phyloP scores from a whole-genome alignment of 2,329 filamentous ascomycete genomes.

The Fusarium caatingaense region DNA sequence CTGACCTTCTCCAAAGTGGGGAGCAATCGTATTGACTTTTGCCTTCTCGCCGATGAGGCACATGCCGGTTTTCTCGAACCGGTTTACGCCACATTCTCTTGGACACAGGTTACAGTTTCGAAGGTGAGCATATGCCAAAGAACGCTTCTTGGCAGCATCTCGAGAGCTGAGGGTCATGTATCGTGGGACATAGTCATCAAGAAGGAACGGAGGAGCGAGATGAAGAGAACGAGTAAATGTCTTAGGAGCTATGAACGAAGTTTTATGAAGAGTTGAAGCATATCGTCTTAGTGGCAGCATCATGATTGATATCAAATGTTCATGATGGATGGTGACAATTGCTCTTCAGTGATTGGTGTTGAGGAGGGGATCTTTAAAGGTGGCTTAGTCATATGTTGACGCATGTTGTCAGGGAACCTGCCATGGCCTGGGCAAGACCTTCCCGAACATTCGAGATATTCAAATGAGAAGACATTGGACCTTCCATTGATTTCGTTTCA shows the following conservation, averaged over 20 bases:
- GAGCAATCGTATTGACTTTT: slow-evolving; percentile 86
- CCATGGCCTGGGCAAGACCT: background rate
- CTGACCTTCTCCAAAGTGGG: slow-evolving; percentile 82
- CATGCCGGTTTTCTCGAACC: slow-evolving; percentile 81
- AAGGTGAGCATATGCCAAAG: slow-evolving; percentile 78
- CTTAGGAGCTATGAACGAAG: background rate
- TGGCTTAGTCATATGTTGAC: slow-evolving; percentile 25
- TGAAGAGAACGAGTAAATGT: slow-evolving; percentile 54
- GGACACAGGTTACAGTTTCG: slow-evolving; percentile 85
- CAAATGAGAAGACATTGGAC: background rate
- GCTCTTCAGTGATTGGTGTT: slow-evolving; percentile 41
- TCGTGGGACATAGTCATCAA: slow-evolving; percentile 78
- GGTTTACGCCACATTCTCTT: slow-evolving; percentile 79
- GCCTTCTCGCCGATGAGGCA: slow-evolving; percentile 81
- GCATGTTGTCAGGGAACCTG: background rate
- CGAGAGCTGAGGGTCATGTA: slow-evolving; percentile 75
- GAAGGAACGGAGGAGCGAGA: slow-evolving; percentile 73
- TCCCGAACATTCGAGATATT: background rate
- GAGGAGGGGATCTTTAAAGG: background rate
- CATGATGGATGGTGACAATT: slow-evolving; percentile 40
- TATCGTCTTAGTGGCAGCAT: slow-evolving; percentile 30
- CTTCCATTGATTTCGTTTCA: background rate
- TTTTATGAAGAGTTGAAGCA: background rate
- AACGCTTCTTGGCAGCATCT: slow-evolving; percentile 79
- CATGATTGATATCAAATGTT: slow-evolving; percentile 22